Base-by-base conservation (phyloP, 805 yeast species). In the Starmera amethionina region DNA sequence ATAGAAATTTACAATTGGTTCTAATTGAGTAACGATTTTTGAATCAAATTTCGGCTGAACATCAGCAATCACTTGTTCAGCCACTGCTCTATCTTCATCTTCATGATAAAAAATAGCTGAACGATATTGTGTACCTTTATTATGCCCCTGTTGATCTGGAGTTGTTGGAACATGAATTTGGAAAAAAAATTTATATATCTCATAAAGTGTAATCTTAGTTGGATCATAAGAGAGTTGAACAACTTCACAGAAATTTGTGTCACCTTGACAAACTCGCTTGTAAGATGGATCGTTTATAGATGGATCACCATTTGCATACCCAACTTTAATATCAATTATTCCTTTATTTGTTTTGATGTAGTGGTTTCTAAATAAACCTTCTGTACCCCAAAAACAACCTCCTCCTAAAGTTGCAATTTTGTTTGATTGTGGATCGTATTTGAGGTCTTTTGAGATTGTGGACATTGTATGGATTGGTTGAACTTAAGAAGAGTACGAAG, bases 161-260 rank as follows among this genome's bases (percentile, higher is more conserved):
- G 88, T 80, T 3, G 97, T 93, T 37, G 98, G 97, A 61, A 93
- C 97, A 59, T 90, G 98, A 59, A 87, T 86, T 52, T 82, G 70
- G 67, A 87, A 89, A 67, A 90, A 93, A 50, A 89, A 85, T 41
- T 81, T 89, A 34, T 86, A 62, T 35, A 90, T 62, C 27, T 82
- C 84, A 41, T 63, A 72, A 51, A 77, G 69, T 4, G 74, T 45
- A 2, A 85, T 69, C n/a, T 59, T 48, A 3, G 68, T 47, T 19
- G 96, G 96, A 52, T 88, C 89, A 53, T 75, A 93, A 1, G 90
- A 69, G 11, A 90, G 67, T 59, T 90, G 96, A 16, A 90, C 63
- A 6, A 84, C 79, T 59, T 90, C 98, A 5, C 95, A 95, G 54
- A 42, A 65, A 41, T 74, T 72, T 1, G 97, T 87, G n/a, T 68